Evolutionary conservation across 495 filamentous ascomycete genomes (phyloP).

Genomic region (Neurospora africana): DNA sequence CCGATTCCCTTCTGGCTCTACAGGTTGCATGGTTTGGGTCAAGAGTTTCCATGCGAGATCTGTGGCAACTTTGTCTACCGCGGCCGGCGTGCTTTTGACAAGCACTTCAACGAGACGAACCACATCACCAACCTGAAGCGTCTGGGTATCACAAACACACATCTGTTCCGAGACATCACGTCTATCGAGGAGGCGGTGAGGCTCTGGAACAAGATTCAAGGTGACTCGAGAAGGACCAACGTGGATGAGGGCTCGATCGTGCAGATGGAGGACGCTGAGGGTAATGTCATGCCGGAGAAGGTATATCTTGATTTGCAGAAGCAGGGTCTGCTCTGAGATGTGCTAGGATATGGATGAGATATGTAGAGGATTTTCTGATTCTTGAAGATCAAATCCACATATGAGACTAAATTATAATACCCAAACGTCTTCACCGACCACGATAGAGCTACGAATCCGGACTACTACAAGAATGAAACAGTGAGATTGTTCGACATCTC

Average conservation of each 20-base stretch:
- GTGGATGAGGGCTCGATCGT: constrained; percentile 70
- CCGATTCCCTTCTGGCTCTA: constrained; percentile 99
- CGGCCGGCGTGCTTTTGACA: constrained; percentile 90
- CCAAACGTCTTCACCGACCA: background rate
- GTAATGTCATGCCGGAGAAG: constrained; percentile 98
- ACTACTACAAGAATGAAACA: background rate
- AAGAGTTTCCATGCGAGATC: constrained; percentile 91
- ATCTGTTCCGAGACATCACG: constrained; percentile 88
- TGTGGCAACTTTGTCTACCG: constrained; percentile 98
- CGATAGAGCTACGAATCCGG: background rate
- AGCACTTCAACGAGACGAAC: constrained; percentile 89
- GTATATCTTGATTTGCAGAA: constrained; percentile 82
- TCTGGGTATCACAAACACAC: constrained; percentile 84
- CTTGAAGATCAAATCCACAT: background rate
- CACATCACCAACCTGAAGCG: constrained; percentile 92
- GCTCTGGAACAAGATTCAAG: constrained; percentile 88
- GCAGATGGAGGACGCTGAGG: constrained; percentile 96
- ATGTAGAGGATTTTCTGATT: background rate
- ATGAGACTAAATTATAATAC: background rate
- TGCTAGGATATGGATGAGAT: background rate
- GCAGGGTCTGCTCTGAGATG: constrained; percentile 51
- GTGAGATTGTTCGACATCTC: background rate
- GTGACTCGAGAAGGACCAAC: constrained; percentile 71
- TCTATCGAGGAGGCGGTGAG: constrained; percentile 76
- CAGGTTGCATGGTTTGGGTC: constrained; percentile 88